A percentile compares a stretch with the other conserved stretches of the same genome.
Evolutionary conservation across 257 asterid species (phyloP).

Genomic region (Agastache rugosa): DNA sequence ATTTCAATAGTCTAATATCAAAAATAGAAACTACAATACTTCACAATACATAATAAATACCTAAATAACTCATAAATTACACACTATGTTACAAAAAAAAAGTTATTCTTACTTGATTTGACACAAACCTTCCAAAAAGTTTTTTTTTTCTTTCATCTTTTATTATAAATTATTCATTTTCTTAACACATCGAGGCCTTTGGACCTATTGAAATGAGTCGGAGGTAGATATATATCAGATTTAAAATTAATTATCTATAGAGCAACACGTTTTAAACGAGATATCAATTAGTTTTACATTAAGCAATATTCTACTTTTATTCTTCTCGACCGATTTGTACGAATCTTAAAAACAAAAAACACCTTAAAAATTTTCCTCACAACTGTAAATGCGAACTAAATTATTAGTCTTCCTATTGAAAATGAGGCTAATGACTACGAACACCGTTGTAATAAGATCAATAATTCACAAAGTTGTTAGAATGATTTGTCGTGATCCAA

Average conservation of each 20-base stretch:
- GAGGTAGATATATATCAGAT: too few relatives aligned
- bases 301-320: not conserved
- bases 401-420: not conserved
- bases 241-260: not conserved
- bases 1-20: too few relatives aligned
- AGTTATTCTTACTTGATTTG: too few relatives aligned
- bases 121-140: too few relatives aligned
- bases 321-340: not conserved
- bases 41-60: too few relatives aligned
- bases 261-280: conserved; percentile 1
- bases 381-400: not conserved
- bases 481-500: not conserved
- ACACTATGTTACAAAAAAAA: too few relatives aligned
- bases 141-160: too few relatives aligned
- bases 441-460: not conserved
- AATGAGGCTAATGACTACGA: not conserved
- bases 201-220: too few relatives aligned
- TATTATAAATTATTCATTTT: too few relatives aligned
- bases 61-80: too few relatives aligned
- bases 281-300: not conserved
- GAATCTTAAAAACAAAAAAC: not conserved
- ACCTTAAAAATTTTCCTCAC: not conserved
- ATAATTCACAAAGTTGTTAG: conserved; percentile 14
- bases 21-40: too few relatives aligned
- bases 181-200: too few relatives aligned